Conservation (phyloP, 2,329 filamentous ascomycete species). For the Venturia pyrina region DNA sequence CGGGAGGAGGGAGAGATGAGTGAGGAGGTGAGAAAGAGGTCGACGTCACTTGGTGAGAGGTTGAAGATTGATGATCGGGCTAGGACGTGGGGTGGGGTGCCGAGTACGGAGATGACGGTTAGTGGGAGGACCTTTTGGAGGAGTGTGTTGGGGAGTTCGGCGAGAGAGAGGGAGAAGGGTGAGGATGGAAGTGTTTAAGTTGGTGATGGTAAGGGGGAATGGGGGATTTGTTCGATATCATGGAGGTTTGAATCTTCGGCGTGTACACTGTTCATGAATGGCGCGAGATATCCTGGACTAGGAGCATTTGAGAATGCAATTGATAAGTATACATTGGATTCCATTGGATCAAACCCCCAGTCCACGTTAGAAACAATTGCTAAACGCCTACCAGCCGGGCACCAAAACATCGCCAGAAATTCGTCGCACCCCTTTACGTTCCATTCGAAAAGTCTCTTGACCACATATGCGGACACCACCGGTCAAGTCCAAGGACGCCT, state of each 20-base stretch:
- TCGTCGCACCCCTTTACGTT: not conserved
- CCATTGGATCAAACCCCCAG: not conserved
- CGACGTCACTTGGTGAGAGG: not conserved
- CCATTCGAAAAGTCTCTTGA: not conserved
- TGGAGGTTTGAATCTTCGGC: too few species aligned
- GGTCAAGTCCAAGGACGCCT: not conserved
- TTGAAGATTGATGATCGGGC: not conserved
- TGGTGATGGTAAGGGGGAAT: not conserved
- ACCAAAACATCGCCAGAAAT: not conserved
- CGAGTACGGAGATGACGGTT: not conserved
- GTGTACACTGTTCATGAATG: too few species aligned
- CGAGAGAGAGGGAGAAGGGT: not conserved
- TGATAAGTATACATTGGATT: not conserved
- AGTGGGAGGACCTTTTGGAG: not conserved
- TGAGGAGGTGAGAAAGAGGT: not conserved
- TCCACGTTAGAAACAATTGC: not conserved
- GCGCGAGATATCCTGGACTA: too few species aligned
- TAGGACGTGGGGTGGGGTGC: not conserved
- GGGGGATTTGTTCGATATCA: too few species aligned
- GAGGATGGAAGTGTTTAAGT: not conserved
- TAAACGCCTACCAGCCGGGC: not conserved
- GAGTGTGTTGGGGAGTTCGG: constrained; percentile 4
- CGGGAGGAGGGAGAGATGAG: not conserved
- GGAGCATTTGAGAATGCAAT: not conserved
- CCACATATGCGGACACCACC: not conserved